These are phyloP conservation scores for Neurospora discreta DNA, from an alignment of 495 filamentous ascomycete species.

Conservation along the genomic window DNA sequence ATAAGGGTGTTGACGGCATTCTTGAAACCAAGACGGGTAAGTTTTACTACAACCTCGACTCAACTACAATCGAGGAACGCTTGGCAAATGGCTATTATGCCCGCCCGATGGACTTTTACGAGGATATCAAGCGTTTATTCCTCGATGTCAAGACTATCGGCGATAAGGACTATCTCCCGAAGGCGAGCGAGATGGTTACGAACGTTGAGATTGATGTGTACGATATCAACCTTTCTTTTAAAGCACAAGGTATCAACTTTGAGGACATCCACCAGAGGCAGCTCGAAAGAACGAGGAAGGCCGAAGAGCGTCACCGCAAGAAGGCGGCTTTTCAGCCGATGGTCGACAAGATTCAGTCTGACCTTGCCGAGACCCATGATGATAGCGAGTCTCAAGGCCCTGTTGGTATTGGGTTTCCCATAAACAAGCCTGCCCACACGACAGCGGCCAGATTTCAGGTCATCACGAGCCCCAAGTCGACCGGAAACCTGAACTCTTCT, in stretches of 20 bases:
- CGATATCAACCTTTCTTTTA: slow-evolving; percentile 53
- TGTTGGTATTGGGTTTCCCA: slow-evolving; percentile 47
- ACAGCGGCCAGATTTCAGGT: slow-evolving; percentile 36
- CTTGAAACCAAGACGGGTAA: slow-evolving; percentile 59
- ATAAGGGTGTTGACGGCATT: slow-evolving; percentile 61
- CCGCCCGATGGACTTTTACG: slow-evolving; percentile 72
- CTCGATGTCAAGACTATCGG: slow-evolving; percentile 69
- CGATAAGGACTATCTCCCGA: slow-evolving; percentile 66
- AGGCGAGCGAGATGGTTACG: slow-evolving; percentile 78
- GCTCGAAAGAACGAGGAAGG: slow-evolving; percentile 53
- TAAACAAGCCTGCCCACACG: slow-evolving; percentile 34
- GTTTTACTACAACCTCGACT: slow-evolving; percentile 89
- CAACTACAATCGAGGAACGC: slow-evolving; percentile 86
- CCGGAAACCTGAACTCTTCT: slow-evolving; percentile 39
- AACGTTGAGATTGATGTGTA: slow-evolving; percentile 88
- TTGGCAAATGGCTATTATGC: slow-evolving; percentile 93
- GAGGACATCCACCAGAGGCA: slow-evolving; percentile 62
- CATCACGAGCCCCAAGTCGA: slow-evolving; percentile 34
- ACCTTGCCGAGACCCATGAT: slow-evolving; percentile 18
- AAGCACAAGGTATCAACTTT: slow-evolving; percentile 21
- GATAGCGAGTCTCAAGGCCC: slow-evolving; percentile 40
- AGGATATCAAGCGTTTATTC: slow-evolving; percentile 69
- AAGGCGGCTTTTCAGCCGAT: slow-evolving; percentile 36
- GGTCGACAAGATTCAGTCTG: slow-evolving; percentile 25
- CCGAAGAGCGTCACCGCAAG: slow-evolving; percentile 48